A percentile compares a stretch with the other conserved stretches of the same genome.
Conservation (phyloP, 768 basidiomycete genomes). For the Macrocybe gigantea region DNA sequence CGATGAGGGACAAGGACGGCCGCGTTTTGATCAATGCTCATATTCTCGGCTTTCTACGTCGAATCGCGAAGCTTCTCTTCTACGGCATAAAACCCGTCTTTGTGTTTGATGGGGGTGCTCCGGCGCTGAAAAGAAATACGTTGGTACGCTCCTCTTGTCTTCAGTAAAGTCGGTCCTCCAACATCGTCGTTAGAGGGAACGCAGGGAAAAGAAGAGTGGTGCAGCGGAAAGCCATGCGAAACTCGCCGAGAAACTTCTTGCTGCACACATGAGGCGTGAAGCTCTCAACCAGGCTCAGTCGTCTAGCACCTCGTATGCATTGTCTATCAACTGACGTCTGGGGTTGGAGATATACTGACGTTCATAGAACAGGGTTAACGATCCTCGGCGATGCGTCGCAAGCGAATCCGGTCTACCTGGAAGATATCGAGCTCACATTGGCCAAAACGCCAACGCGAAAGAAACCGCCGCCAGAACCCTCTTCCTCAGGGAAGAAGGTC, state of each 20-base stretch:
- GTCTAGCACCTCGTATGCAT: constrained; percentile 30
- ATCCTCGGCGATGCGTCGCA: constrained; percentile 46
- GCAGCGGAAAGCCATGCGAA: constrained; percentile 82
- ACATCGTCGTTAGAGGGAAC: constrained; percentile 52
- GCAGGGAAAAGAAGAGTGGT: constrained; percentile 88
- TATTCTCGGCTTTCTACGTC: constrained; percentile 82
- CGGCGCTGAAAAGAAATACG: constrained; percentile 80
- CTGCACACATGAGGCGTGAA: constrained; percentile 88
- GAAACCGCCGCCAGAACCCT: constrained; percentile 28
- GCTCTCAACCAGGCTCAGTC: constrained; percentile 63
- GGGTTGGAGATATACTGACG: constrained; percentile 2
- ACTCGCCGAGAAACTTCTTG: constrained; percentile 86
- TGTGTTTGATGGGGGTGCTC: constrained; percentile 97
- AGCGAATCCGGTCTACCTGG: constrained; percentile 79
- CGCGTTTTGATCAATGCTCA: constrained; percentile 88
- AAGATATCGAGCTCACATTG: constrained; percentile 63
- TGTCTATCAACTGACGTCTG: not conserved
- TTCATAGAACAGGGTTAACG: constrained; percentile 42
- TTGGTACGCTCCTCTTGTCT: constrained; percentile 50
- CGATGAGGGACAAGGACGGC: constrained; percentile 97
- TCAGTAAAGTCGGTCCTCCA: not conserved
- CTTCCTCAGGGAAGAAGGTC: constrained; percentile 53
- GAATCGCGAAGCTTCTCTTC: constrained; percentile 92
- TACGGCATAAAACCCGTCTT: constrained; percentile 99
- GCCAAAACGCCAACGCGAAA: constrained; percentile 47